A percentile compares a stretch with the other conserved stretches of the same genome.
Conservation (phyloP, 129 eudicot genomes). For the Arctium lappa region DNA sequence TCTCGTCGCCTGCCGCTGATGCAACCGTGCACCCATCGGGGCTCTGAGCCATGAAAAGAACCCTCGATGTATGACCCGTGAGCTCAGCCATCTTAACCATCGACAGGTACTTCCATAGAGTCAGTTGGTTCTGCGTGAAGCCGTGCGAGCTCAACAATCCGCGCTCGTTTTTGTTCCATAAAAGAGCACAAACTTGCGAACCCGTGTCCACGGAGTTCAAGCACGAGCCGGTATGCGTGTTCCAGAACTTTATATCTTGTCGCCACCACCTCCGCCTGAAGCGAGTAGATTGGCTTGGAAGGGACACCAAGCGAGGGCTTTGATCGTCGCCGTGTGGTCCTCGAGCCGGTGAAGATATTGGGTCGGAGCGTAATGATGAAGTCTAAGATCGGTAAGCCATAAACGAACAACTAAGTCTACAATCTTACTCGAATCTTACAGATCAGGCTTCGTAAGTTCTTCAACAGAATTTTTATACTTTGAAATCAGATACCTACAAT, state of each 20-base stretch:
- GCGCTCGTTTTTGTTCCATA: slow-evolving; percentile 87
- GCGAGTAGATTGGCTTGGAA: slow-evolving; percentile 82
- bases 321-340: slow-evolving; percentile 94
- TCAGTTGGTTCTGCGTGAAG: slow-evolving; percentile 83
- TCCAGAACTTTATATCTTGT: slow-evolving; percentile 86
- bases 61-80: slow-evolving; percentile 90
- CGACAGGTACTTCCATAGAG: slow-evolving; percentile 93
- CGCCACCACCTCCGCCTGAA: slow-evolving; percentile 91
- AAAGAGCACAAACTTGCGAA: slow-evolving; percentile 79
- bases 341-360: slow-evolving; percentile 86
- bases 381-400: background rate
- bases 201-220: slow-evolving; percentile 89
- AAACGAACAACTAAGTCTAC: background rate
- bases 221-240: slow-evolving; percentile 90
- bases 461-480: slow-evolving; percentile 68
- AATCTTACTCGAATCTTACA: slow-evolving; percentile 21
- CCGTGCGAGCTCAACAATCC: slow-evolving; percentile 93
- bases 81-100: slow-evolving; percentile 93
- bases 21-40: slow-evolving; percentile 98
- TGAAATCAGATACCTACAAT: slow-evolving; percentile 65
- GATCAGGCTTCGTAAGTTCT: slow-evolving; percentile 64
- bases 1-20: slow-evolving; percentile 94
- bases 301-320: slow-evolving; percentile 98
- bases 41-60: slow-evolving; percentile 84
- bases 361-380: background rate